Conservation (phyloP, 345 rosid genomes). For the Eutrema japonicum region DNA sequence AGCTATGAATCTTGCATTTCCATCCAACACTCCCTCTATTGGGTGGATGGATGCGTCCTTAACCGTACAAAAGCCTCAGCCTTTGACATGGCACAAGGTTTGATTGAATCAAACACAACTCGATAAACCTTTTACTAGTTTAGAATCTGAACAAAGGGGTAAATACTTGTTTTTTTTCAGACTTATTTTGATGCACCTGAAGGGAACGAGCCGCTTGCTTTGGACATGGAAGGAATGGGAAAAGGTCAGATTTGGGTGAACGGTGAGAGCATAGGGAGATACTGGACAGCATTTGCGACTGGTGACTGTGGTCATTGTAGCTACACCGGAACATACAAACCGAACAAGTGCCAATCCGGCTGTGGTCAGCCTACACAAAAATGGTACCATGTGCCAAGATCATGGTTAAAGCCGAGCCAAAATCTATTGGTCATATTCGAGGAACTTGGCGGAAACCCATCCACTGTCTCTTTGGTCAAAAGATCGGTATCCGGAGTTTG, state of each 20-base stretch:
- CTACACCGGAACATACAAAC: slow-evolving; percentile 79
- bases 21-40: slow-evolving; percentile 61
- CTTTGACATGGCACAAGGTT: slow-evolving; percentile 98
- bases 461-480: slow-evolving; percentile 75
- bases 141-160: neutral
- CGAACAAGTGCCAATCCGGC: slow-evolving; percentile 82
- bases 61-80: slow-evolving; percentile 70
- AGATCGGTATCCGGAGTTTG: slow-evolving; percentile 82
- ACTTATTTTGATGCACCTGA: slow-evolving; percentile 88
- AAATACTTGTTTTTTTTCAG: slow-evolving; percentile 41
- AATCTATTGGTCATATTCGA: slow-evolving; percentile 89
- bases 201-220: slow-evolving; percentile 89
- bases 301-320: slow-evolving; percentile 82
- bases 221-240: slow-evolving; percentile 98
- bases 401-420: slow-evolving; percentile 89
- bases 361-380: slow-evolving; percentile 95
- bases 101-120: slow-evolving; percentile 2
- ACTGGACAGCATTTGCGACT: slow-evolving; percentile 86
- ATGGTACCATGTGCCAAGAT: slow-evolving; percentile 91
- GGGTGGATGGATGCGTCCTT: slow-evolving; percentile 79
- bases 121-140: neutral
- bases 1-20: slow-evolving; percentile 79
- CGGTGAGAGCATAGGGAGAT: slow-evolving; percentile 91
- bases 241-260: slow-evolving; percentile 99
- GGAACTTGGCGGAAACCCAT: slow-evolving; percentile 94